phyloP scores from a whole-genome alignment of 495 filamentous ascomycete species.

The Penicillium canariense region DNA sequence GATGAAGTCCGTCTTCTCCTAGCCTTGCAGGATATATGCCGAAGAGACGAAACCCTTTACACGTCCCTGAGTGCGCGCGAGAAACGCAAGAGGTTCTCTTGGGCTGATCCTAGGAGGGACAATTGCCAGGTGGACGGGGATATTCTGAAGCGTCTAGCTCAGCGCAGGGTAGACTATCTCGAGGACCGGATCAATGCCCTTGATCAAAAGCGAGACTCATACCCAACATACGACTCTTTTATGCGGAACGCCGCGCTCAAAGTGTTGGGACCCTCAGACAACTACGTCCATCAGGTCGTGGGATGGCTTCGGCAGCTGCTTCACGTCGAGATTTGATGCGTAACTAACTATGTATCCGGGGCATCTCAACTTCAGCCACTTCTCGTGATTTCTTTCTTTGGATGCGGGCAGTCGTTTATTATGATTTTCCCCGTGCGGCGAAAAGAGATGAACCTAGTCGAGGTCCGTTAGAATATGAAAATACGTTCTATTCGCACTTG shows the following conservation, averaged over 20 bases:
- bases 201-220: not conserved
- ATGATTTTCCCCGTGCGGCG: not conserved
- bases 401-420: not conserved
- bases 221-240: not conserved
- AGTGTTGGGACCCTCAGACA: constrained; percentile 8
- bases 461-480: not conserved
- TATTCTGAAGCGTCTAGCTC: constrained; percentile 55
- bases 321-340: constrained; percentile 8
- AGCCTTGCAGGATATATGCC: constrained; percentile 61
- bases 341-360: too few species aligned
- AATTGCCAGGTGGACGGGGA: constrained; percentile 69
- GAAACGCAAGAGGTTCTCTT: constrained; percentile 24
- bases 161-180: constrained; percentile 44
- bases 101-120: constrained; percentile 31
- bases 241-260: not conserved
- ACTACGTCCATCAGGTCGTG: constrained; percentile 5
- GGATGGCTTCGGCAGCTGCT: constrained; percentile 18
- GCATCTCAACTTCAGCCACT: not conserved
- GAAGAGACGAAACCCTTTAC: constrained; percentile 36
- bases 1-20: constrained; percentile 59
- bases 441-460: not conserved
- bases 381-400: not conserved
- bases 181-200: constrained; percentile 31
- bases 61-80: constrained; percentile 33
- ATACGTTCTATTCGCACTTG: not conserved